A percentile compares a stretch with the other conserved stretches of the same genome.
These are phyloP conservation scores for Candida tunisiensis DNA, from an alignment of 1,139 yeast species.

Conservation along the genomic window DNA sequence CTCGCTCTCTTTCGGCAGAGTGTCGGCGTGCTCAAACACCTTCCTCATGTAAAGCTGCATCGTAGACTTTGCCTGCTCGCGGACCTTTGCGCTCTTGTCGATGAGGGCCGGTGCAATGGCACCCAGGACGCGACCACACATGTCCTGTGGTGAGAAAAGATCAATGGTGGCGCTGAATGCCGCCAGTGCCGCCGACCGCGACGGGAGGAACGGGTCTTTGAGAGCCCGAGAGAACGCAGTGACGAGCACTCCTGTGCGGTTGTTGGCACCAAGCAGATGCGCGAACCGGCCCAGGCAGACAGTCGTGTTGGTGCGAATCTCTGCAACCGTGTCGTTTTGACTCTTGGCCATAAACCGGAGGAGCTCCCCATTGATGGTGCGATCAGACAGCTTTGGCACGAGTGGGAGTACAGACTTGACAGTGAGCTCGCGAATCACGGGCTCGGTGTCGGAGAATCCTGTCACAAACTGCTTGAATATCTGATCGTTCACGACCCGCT, in stretches of 20 bases:
- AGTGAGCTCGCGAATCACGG: slow-evolving; percentile 66
- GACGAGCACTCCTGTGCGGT: slow-evolving; percentile 40
- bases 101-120: slow-evolving; percentile 72
- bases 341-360: slow-evolving; percentile 71
- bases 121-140: slow-evolving; percentile 70
- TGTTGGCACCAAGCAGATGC: slow-evolving; percentile 31
- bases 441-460: slow-evolving; percentile 78
- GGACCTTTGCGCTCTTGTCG: slow-evolving; percentile 54
- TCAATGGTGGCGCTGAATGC: slow-evolving; percentile 55
- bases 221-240: slow-evolving; percentile 80
- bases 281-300: slow-evolving; percentile 62
- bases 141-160: slow-evolving; percentile 55
- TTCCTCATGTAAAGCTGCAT: slow-evolving; percentile 48
- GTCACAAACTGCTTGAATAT: slow-evolving; percentile 52
- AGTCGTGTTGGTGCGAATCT: slow-evolving; percentile 75
- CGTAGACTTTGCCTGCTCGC: slow-evolving; percentile 53
- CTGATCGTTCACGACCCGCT: slow-evolving; percentile 48
- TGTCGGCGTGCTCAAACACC: slow-evolving; percentile 46
- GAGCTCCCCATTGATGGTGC: slow-evolving; percentile 78
- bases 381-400: slow-evolving; percentile 49
- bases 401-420: slow-evolving; percentile 50
- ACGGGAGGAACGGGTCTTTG: slow-evolving; percentile 63
- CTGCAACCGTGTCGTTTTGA: slow-evolving; percentile 71
- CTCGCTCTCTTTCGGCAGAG: slow-evolving; percentile 32
- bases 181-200: slow-evolving; percentile 60